Percentiles rank a stretch among this genome's conserved stretches.
phyloP scores from a whole-genome alignment of 2,329 filamentous ascomycete genomes.

The Madurella fahalii region DNA sequence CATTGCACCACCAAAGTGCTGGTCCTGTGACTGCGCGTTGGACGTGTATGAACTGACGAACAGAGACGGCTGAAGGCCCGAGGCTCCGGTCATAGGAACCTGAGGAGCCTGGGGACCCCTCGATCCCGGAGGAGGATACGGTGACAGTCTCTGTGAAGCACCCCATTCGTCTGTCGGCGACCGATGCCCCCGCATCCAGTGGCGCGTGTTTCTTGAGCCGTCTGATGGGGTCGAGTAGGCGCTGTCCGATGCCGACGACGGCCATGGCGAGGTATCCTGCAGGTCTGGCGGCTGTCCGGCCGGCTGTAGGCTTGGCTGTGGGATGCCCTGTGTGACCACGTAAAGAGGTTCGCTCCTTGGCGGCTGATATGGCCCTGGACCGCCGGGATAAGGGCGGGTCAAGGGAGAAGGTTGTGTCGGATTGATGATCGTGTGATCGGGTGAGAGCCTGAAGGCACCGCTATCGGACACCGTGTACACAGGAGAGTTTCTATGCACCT shows the following conservation, averaged over 20 bases:
- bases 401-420: constrained; percentile 17
- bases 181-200: constrained; percentile 26
- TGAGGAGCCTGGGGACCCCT: constrained; percentile 17
- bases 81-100: constrained; percentile 27
- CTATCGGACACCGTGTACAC: too few relatives aligned
- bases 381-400: constrained; percentile 20
- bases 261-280: constrained; percentile 39
- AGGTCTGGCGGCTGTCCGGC: constrained; percentile 27
- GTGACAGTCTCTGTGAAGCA: constrained; percentile 26
- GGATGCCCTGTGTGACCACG: constrained; percentile 27
- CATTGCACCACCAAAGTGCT: constrained; percentile 33
- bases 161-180: constrained; percentile 34
- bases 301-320: constrained; percentile 30
- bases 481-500: neutral
- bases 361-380: constrained; percentile 26
- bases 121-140: constrained; percentile 22
- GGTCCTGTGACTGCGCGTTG: constrained; percentile 26
- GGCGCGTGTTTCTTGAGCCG: constrained; percentile 26
- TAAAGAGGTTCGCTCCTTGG: constrained; percentile 29
- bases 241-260: constrained; percentile 46
- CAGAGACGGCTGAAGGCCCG: constrained; percentile 25
- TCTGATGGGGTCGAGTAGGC: constrained; percentile 46
- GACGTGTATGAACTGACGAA: constrained; percentile 29
- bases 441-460: constrained; percentile 12
- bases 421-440: constrained; percentile 25